Base-by-base conservation (phyloP, 345 rosid species). In the Populus pruinosa region DNA sequence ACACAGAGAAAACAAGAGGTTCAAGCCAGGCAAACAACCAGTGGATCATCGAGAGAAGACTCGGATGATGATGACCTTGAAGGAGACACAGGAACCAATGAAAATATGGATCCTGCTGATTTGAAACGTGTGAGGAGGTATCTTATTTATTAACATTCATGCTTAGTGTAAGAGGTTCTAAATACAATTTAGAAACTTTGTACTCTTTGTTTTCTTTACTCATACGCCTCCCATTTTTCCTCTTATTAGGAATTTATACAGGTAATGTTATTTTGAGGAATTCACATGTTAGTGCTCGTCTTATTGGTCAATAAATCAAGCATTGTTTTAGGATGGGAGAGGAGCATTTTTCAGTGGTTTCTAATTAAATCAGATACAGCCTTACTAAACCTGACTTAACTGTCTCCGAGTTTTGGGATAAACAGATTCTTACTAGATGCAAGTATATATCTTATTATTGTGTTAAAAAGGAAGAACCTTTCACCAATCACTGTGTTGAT, bases 31-130 rank as follows among this genome's bases (percentile, higher is more conserved):
- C 97, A 91, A 87, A 86, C 92, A 65, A 88, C 88, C 5, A 93
- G 98, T 85, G 99, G 92, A n/a, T 93, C 97, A 36, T 93, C 98
- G 0, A 86, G 94, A 85, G 97, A 93, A 16, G 90, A 93, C 90
- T 91, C 99, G 27, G 96, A 93, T 31, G 97, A 93, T 43, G 98
- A 96, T 44, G 99, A 91, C 39, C 90, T 92, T 84, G 95, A 96
- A 71, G 94, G 91, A 74, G 98, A 93, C 80, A 92, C 87, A 27
- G 98, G 87, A 85, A 94, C 88, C 41, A 83, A 90, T 59, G 93
- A 87, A 53, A 79, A 84, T 76, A 71, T 49, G 83, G 92, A 84
- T 82, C 97, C 90, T 9, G 79, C 82, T 78, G 92, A 88, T 77
- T 87, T 75, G 8, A 93, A 87, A 81, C 93, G 93, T 75, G 89